Percentiles rank a stretch among this genome's conserved stretches.
phyloP scores from a whole-genome alignment of 805 yeast species.

The Myxozyma vanderwaltii region DNA sequence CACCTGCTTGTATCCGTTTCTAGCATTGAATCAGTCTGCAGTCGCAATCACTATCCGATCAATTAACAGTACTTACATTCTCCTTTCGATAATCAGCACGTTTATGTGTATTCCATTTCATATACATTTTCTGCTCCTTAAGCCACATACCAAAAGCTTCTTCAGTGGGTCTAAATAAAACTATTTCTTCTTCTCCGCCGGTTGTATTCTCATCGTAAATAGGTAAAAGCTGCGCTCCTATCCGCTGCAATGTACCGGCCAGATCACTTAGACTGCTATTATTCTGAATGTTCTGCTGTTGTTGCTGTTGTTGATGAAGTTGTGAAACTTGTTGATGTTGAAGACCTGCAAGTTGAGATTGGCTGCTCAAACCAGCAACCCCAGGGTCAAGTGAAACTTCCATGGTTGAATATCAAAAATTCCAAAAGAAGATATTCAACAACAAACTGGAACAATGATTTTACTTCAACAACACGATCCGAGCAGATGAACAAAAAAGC shows the following conservation, averaged over 20 bases:
- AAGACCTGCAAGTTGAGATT: not conserved
- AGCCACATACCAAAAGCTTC: constrained; percentile 22
- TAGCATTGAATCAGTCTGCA: not conserved
- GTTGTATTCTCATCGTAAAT: constrained; percentile 23
- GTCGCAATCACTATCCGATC: not conserved
- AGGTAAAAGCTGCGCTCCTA: constrained; percentile 25
- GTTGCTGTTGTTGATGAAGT: constrained; percentile 2
- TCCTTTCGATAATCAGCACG: constrained; percentile 26
- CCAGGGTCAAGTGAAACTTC: not conserved
- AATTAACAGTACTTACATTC: constrained; percentile 9
- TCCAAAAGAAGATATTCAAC: no score
- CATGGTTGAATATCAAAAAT: not conserved
- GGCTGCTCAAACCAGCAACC: not conserved
- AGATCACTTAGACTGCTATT: constrained; percentile 1
- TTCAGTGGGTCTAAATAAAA: constrained; percentile 20
- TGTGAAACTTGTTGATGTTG: not conserved
- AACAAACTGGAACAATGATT: no score
- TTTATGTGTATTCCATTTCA: constrained; percentile 26
- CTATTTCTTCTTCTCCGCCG: constrained; percentile 24
- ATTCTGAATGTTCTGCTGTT: not conserved
- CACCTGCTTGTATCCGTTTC: constrained; percentile 29
- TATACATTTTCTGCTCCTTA: constrained; percentile 27
- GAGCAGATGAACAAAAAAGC: no score
- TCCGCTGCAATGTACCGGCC: constrained; percentile 16
- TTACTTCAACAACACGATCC: no score